Evolutionary conservation across 2,329 filamentous ascomycete species (phyloP).

Genomic region (Aspergillus sp.): DNA sequence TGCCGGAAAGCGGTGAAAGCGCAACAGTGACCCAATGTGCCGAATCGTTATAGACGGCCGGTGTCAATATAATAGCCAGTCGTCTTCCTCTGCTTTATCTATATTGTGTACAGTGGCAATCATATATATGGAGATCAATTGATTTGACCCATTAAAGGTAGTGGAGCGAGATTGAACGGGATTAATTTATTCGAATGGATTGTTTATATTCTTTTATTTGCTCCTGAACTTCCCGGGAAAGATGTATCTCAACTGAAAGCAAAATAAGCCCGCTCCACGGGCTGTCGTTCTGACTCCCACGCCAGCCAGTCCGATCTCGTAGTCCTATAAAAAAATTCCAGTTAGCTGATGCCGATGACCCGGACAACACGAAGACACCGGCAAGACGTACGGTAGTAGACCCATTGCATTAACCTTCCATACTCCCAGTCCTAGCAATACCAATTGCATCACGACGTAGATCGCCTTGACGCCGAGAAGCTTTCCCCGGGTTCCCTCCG

Average conservation of each 20-base stretch:
- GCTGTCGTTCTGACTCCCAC: constrained; percentile 77
- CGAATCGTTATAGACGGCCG: neutral
- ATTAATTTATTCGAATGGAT: neutral
- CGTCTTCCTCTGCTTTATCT: neutral
- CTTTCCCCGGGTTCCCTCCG: constrained; percentile 68
- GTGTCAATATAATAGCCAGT: neutral
- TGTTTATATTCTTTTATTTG: neutral
- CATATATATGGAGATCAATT: neutral
- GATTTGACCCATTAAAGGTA: too few relatives aligned
- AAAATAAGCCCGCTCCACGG: constrained; percentile 64
- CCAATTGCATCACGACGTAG: constrained; percentile 81
- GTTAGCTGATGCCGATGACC: constrained; percentile 4
- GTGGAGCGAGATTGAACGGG: too few relatives aligned
- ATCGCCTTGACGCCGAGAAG: constrained; percentile 81
- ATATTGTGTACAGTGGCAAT: neutral
- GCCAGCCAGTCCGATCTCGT: constrained; percentile 96
- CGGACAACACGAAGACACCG: neutral
- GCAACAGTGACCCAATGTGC: constrained; percentile 2
- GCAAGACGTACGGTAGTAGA: constrained; percentile 70
- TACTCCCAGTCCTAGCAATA: constrained; percentile 79
- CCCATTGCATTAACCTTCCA: constrained; percentile 99
- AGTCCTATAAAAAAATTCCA: constrained; percentile 55
- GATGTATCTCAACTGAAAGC: constrained; percentile 46
- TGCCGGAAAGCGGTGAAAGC: constrained; percentile 38
- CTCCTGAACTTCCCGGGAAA: neutral